Evolutionary conservation across 306 rosid species (phyloP).

Genomic region (Sindora glabra): DNA sequence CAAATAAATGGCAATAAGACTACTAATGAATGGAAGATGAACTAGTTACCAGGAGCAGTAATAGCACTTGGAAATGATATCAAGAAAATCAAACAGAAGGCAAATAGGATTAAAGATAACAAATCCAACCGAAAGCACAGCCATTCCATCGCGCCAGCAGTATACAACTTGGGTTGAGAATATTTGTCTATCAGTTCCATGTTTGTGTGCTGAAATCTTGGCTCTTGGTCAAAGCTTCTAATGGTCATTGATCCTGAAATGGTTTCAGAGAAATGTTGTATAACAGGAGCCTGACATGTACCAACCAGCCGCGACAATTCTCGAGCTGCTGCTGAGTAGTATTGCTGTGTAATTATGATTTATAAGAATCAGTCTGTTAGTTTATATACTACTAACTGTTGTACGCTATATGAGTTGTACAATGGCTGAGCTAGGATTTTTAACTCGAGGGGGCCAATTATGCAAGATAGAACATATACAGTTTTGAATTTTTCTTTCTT

Average conservation of each 20-base stretch:
- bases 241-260: conserved; percentile 44
- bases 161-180: conserved; percentile 34
- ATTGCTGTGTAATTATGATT: no score
- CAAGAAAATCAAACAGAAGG: conserved; percentile 32
- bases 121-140: conserved; percentile 40
- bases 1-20: no score
- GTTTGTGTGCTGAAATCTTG: conserved; percentile 33
- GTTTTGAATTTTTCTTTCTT: no score
- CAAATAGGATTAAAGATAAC: conserved; percentile 38
- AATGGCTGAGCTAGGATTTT: no score
- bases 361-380: no score
- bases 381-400: no score
- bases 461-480: no score
- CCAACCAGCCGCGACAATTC: conserved; percentile 7
- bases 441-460: no score
- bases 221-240: conserved; percentile 42
- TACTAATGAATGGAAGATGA: no score
- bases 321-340: not conserved
- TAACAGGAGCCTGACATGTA: conserved; percentile 48
- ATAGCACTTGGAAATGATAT: conserved; percentile 36
- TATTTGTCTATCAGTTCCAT: conserved; percentile 36
- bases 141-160: conserved; percentile 45
- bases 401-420: no score
- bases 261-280: conserved; percentile 48
- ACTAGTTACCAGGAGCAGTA: conserved; percentile 40